Evolutionary conservation across 73 alveolate species (phyloP).

Genomic region (Symbiodinium pilosum): DNA sequence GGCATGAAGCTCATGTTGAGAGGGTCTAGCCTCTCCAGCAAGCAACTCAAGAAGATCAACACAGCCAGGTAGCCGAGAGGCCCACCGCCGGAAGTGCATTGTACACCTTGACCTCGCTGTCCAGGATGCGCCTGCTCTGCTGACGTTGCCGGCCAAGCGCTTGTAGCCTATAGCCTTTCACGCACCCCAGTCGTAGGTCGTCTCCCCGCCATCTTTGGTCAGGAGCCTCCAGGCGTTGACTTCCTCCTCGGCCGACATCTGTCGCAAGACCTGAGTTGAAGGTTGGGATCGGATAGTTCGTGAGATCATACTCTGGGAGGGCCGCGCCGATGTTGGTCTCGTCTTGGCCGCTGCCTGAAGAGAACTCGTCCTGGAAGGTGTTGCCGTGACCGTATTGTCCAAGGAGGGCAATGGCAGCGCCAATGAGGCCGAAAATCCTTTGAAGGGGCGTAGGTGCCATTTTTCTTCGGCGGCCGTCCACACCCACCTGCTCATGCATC

Average conservation of each 20-base stretch:
- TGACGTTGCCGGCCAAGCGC: neutral
- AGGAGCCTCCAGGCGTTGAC: neutral
- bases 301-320: neutral
- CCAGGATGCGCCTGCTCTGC: neutral
- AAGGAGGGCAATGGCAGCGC: slow-evolving; percentile 3
- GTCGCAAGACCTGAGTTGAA: neutral
- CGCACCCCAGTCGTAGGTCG: neutral
- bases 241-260: neutral
- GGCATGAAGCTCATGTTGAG: neutral
- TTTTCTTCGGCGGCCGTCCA: neutral
- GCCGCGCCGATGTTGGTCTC: neutral
- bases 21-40: neutral
- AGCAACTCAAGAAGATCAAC: slow-evolving; percentile 27
- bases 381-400: neutral
- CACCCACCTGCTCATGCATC: neutral
- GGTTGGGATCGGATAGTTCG: too few relatives aligned
- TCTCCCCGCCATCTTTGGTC: neutral
- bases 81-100: too few relatives aligned
- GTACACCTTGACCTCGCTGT: neutral
- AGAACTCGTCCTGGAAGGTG: neutral
- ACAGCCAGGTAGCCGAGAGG: neutral
- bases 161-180: neutral
- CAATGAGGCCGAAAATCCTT: neutral
- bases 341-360: neutral
- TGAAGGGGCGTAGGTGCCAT: neutral